Percentiles rank a stretch among this genome's conserved stretches.
These are phyloP conservation scores for Cicer cuneatum DNA, from an alignment of 306 rosid genomes.

Conservation along the genomic window DNA sequence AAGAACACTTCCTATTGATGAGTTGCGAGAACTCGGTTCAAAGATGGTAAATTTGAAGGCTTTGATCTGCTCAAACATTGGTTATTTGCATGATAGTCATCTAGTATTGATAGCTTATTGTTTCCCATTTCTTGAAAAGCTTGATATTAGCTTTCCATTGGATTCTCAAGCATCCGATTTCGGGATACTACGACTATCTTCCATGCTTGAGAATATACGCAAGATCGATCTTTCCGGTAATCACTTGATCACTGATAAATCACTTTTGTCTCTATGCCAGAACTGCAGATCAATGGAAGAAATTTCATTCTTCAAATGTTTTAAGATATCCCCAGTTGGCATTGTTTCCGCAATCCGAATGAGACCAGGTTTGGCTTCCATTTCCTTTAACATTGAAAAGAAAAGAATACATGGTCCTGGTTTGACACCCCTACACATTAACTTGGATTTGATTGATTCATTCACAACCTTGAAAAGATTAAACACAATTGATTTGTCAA, in stretches of 20 bases:
- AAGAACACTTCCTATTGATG: slow-evolving; percentile 49
- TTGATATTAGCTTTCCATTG: slow-evolving; percentile 66
- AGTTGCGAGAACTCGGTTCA: slow-evolving; percentile 52
- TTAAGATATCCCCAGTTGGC: slow-evolving; percentile 58
- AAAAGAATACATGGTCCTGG: slow-evolving; percentile 49
- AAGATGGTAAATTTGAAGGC: slow-evolving; percentile 54
- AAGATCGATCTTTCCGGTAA: slow-evolving; percentile 75
- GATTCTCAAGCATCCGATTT: slow-evolving; percentile 56
- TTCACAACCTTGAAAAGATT: slow-evolving; percentile 49
- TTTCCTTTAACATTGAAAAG: slow-evolving; percentile 52
- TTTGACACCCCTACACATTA: slow-evolving; percentile 34
- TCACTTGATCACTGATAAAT: slow-evolving; percentile 56
- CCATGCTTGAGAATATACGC: slow-evolving; percentile 56
- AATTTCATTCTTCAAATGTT: slow-evolving; percentile 54
- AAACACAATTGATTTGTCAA: slow-evolving; percentile 53
- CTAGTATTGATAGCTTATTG: slow-evolving; percentile 54
- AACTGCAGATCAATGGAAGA: slow-evolving; percentile 58
- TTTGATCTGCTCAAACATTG: slow-evolving; percentile 59
- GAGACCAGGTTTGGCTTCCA: slow-evolving; percentile 56
- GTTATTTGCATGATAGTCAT: slow-evolving; percentile 52
- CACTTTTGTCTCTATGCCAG: slow-evolving; percentile 55
- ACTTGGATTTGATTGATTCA: slow-evolving; percentile 45
- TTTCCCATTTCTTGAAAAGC: slow-evolving; percentile 73
- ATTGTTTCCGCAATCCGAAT: slow-evolving; percentile 53
- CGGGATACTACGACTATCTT: slow-evolving; percentile 56